Percentiles rank a stretch among this genome's conserved stretches.
These are phyloP conservation scores for Punica granatum DNA, from an alignment of 345 rosid genomes.

Conservation along the genomic window DNA sequence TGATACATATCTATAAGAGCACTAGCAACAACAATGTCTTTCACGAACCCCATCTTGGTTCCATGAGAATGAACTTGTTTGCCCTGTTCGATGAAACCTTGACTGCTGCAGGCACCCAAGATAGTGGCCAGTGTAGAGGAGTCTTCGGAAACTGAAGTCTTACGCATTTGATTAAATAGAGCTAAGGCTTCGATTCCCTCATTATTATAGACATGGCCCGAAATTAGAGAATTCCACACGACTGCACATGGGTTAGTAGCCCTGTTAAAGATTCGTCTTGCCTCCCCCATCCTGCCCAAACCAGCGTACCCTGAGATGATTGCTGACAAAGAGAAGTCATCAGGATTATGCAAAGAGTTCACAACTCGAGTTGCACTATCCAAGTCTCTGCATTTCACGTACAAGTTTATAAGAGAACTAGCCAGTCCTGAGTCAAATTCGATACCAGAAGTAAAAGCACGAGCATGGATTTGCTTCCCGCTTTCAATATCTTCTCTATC, in stretches of 20 bases:
- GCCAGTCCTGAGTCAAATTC: slow-evolving; percentile 43
- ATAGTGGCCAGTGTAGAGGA: slow-evolving; percentile 44
- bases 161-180: slow-evolving; percentile 51
- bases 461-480: slow-evolving; percentile 75
- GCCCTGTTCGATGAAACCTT: slow-evolving; percentile 17
- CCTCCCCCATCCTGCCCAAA: slow-evolving; percentile 47
- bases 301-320: slow-evolving; percentile 64
- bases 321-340: slow-evolving; percentile 75
- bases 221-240: slow-evolving; percentile 79
- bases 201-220: slow-evolving; percentile 53
- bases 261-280: slow-evolving; percentile 40
- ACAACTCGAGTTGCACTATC: slow-evolving; percentile 39
- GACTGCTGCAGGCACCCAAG: slow-evolving; percentile 47
- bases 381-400: slow-evolving; percentile 67
- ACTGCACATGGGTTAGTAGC: slow-evolving; percentile 31
- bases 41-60: slow-evolving; percentile 37
- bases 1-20: slow-evolving; percentile 46
- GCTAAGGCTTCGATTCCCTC: slow-evolving; percentile 49
- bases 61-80: slow-evolving; percentile 47
- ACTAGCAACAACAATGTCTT: slow-evolving; percentile 29
- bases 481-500: slow-evolving; percentile 40
- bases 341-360: slow-evolving; percentile 36
- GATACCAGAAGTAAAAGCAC: slow-evolving; percentile 32
- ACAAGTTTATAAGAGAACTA: slow-evolving; percentile 61
- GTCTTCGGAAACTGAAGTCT: slow-evolving; percentile 30